Evolutionary conservation across 2,329 filamentous ascomycete genomes (phyloP).

Genomic region (Neofusicoccum laricinum): DNA sequence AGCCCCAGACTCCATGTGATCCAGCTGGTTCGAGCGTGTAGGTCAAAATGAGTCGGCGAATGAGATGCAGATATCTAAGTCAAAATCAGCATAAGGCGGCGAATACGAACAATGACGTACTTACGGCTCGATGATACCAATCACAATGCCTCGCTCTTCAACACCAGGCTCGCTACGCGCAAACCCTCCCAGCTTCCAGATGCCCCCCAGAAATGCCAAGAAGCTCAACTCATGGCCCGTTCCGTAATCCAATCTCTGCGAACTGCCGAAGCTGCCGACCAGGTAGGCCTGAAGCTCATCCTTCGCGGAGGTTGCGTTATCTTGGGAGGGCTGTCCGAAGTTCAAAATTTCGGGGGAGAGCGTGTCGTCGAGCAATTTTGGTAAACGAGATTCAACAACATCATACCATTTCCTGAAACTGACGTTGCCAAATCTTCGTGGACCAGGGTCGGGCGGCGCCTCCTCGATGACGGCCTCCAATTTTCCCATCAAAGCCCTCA

Average conservation of each 20-base stretch:
- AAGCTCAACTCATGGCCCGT: constrained; percentile 97
- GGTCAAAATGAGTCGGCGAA: constrained; percentile 78
- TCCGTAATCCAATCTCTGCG: constrained; percentile 88
- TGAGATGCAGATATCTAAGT: constrained; percentile 70
- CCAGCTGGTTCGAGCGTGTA: constrained; percentile 95
- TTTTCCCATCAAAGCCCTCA: constrained; percentile 65
- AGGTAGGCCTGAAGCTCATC: constrained; percentile 77
- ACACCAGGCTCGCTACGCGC: constrained; percentile 52
- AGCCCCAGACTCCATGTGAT: constrained; percentile 94
- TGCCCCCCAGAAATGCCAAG: constrained; percentile 79
- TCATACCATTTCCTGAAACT: constrained; percentile 84
- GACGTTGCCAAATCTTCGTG: constrained; percentile 85
- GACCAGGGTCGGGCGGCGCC: constrained; percentile 79
- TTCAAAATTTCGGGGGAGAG: constrained; percentile 51
- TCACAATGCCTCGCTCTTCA: constrained; percentile 74
- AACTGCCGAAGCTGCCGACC: constrained; percentile 80
- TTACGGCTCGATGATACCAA: constrained; percentile 79
- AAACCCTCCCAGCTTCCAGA: constrained; percentile 91
- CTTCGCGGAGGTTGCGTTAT: constrained; percentile 47
- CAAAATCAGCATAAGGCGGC: constrained; percentile 13
- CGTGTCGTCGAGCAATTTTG: constrained; percentile 56
- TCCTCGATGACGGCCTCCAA: constrained; percentile 69
- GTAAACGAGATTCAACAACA: constrained; percentile 60
- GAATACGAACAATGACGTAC: constrained; percentile 35
- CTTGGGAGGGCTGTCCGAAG: constrained; percentile 24